Conservation (phyloP, 164 flowering plant species). For the Annona cherimola region DNA sequence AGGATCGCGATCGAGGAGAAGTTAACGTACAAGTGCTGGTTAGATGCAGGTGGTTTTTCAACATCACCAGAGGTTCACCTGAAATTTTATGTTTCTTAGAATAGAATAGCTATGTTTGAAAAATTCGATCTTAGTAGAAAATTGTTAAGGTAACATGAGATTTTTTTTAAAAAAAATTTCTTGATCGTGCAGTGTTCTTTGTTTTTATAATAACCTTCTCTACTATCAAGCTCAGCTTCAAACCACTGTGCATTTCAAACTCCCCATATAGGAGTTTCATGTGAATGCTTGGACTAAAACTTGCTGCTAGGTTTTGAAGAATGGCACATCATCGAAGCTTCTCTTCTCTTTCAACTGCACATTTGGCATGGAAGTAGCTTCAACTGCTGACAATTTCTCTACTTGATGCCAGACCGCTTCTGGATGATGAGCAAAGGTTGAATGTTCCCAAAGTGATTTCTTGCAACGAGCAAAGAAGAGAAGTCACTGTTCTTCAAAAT, state of each 20-base stretch:
- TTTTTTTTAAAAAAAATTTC: neutral
- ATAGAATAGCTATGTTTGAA: neutral
- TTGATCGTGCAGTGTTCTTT: neutral
- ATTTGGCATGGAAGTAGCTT: neutral
- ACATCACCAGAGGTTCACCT: neutral
- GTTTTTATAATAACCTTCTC: too few species aligned
- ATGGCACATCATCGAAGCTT: neutral
- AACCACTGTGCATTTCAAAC: neutral
- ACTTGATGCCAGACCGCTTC: constrained; percentile 47
- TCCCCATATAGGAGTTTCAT: neutral
- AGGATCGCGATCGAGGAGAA: constrained; percentile 63
- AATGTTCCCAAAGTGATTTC: constrained; percentile 52
- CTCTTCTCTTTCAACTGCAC: neutral
- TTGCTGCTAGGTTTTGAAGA: neutral
- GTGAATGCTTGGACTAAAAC: neutral
- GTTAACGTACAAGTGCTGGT: constrained; percentile 79
- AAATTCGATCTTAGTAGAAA: neutral
- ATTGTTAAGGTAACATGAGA: neutral
- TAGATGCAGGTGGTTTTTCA: constrained; percentile 61
- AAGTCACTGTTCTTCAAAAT: constrained; percentile 55
- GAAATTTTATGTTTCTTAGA: neutral
- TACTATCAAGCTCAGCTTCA: neutral
- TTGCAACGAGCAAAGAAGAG: constrained; percentile 67
- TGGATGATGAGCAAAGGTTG: constrained; percentile 60
- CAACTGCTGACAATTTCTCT: neutral